Evolutionary conservation across 2,329 filamentous ascomycete genomes (phyloP).

Genomic region (Alternaria ethzedia): DNA sequence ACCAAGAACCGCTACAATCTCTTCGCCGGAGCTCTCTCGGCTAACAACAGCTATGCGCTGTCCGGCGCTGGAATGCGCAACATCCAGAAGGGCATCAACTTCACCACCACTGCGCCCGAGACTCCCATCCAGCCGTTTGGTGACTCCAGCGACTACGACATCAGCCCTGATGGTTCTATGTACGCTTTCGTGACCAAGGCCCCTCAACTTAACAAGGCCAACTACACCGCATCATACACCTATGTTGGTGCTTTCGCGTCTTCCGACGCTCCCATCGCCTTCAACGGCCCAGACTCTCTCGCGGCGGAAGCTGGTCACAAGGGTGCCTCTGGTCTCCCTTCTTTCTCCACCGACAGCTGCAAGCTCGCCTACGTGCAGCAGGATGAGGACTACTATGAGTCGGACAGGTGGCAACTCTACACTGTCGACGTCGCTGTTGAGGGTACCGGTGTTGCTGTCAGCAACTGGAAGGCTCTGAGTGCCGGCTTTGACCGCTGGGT

Average conservation of each 20-base stretch:
- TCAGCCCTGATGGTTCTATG: slow-evolving; percentile 68
- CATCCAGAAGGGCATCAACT: slow-evolving; percentile 68
- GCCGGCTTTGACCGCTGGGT: slow-evolving; percentile 41
- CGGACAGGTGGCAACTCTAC: slow-evolving; percentile 69
- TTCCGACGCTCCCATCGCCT: slow-evolving; percentile 53
- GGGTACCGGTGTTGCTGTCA: slow-evolving; percentile 27
- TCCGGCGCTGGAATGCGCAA: slow-evolving; percentile 50
- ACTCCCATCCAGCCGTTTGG: slow-evolving; percentile 80
- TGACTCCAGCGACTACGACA: slow-evolving; percentile 77
- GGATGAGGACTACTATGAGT: slow-evolving; percentile 72
- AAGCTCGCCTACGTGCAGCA: slow-evolving; percentile 79
- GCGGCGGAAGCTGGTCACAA: slow-evolving; percentile 52
- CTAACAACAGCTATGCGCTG: slow-evolving; percentile 35
- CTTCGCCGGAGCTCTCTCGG: slow-evolving; percentile 70
- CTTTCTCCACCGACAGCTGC: slow-evolving; percentile 75
- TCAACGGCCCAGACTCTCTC: slow-evolving; percentile 42
- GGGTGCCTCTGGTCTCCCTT: slow-evolving; percentile 72
- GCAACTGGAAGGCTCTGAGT: slow-evolving; percentile 41
- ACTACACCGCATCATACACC: slow-evolving; percentile 81
- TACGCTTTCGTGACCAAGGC: slow-evolving; percentile 74
- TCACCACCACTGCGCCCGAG: slow-evolving; percentile 61
- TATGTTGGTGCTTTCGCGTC: slow-evolving; percentile 73
- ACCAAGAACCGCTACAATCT: slow-evolving; percentile 73
- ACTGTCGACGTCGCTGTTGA: slow-evolving; percentile 35
- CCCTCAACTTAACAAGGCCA: slow-evolving; percentile 71